Evolutionary conservation across 2,329 filamentous ascomycete species (phyloP), one percentile per base, ranked within the genome.

Genomic region (Ampelomyces quisqualis): DNA sequence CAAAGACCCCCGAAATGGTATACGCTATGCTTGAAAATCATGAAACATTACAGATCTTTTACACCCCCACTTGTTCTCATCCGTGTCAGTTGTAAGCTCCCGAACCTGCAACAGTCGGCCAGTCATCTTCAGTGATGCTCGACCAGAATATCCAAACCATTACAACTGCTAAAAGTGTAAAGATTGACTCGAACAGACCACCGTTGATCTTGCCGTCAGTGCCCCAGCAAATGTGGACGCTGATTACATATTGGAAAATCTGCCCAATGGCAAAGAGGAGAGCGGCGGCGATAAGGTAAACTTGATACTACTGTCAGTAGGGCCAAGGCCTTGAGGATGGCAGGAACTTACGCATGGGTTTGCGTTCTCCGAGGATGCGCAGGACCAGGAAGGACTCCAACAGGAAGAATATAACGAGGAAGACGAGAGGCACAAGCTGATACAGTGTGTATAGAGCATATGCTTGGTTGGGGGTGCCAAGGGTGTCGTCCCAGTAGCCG

Each of bases 81-180:
- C 29, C 35, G 38, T 20, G 40, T 62, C 43, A 68, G 45, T 65
- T 66, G 52, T 73, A 73, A 20, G 66, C 61, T 49, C 65, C 70
- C 6, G 64, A 62, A 3, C 65, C 65, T 21, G 62, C 57, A 6
- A 68, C 62, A 6, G 64, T 62, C 26, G 90, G 89, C 93, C 93
- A 98, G 73, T 96, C 91, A 62, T 98, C 93, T 71, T 98, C 93
- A 11, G 93, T 98, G 60, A 98, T 98, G 73, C 90, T 96, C 32
- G 90, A 95, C 93, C 93, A 98, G 76, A 98, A 98, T 42, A 88
- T 70, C 90, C 93, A 98, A 51, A 96, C 73, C 71, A 82, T 82
- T 13, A 88, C 77, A 4, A 98, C 89, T 0, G 90, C 78, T 9
- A 91, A 73, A 1, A 96, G 76, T 0, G 90, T 97, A 73, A 98